These are phyloP conservation scores for Cercospora sesami DNA, from an alignment of 2,329 filamentous ascomycete species.

Conservation along the genomic window DNA sequence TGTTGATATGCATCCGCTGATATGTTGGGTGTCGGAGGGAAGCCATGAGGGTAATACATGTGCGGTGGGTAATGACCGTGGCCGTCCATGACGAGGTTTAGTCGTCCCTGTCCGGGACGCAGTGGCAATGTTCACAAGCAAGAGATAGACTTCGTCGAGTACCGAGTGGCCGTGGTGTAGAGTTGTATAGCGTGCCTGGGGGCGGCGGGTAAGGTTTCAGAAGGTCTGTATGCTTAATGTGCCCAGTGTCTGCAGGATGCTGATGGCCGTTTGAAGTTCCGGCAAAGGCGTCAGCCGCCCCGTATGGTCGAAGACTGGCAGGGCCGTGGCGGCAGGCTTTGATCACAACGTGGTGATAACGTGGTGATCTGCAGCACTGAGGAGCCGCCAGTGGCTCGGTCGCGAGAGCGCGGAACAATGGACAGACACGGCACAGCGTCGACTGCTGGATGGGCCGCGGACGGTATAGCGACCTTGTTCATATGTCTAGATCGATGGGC, in stretches of 20 bases:
- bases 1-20: constrained; percentile 31
- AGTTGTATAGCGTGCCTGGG: constrained; percentile 25
- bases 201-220: constrained; percentile 24
- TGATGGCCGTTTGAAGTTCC: constrained; percentile 24
- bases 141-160: not conserved
- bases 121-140: constrained; percentile 2
- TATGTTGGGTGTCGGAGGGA: constrained; percentile 33
- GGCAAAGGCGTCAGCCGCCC: constrained; percentile 32
- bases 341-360: constrained; percentile 21
- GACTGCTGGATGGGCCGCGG: not conserved
- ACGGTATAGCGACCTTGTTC: constrained; percentile 17
- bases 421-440: not conserved
- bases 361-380: constrained; percentile 12
- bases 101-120: not conserved
- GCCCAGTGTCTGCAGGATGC: constrained; percentile 26
- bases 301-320: constrained; percentile 26
- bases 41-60: constrained; percentile 37
- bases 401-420: constrained; percentile 1
- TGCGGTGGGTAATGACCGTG: constrained; percentile 30
- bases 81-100: constrained; percentile 32
- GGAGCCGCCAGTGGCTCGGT: constrained; percentile 14
- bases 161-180: constrained; percentile 12
- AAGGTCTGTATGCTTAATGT: constrained; percentile 27
- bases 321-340: constrained; percentile 23
- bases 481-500: constrained; percentile 15